These are phyloP conservation scores for Cucumis melo DNA, from an alignment of 306 rosid species.

Conservation along the genomic window DNA sequence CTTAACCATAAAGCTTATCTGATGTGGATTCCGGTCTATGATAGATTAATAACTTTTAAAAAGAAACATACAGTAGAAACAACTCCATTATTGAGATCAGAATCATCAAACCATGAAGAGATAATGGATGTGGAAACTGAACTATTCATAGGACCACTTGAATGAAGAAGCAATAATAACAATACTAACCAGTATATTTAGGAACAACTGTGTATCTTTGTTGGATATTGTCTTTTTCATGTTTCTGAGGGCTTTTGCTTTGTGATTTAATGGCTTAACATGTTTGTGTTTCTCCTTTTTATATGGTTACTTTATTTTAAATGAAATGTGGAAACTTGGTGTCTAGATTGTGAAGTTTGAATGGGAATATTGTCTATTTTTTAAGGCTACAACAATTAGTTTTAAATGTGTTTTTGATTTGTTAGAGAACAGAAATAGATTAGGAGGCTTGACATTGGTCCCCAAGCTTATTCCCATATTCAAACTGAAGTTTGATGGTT, in stretches of 20 bases:
- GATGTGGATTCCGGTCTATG: constrained; percentile 92
- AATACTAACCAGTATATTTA: neutral
- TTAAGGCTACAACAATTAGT: neutral
- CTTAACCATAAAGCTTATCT: constrained; percentile 29
- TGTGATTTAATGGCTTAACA: neutral
- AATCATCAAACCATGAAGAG: neutral
- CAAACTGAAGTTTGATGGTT: no score
- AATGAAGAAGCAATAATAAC: constrained; percentile 5
- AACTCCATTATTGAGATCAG: no score
- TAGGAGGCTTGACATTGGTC: no score
- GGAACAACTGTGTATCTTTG: neutral
- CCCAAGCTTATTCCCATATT: no score
- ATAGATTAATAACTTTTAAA: no score
- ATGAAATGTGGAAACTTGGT: neutral
- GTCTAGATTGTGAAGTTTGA: neutral
- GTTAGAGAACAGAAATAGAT: neutral
- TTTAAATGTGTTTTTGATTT: neutral
- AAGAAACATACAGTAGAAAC: no score
- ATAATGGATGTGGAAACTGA: constrained; percentile 59
- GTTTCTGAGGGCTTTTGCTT: neutral
- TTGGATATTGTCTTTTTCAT: neutral
- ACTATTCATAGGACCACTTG: constrained; percentile 59
- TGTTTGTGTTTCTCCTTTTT: neutral
- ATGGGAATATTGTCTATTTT: neutral
- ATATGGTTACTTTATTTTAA: neutral